A percentile compares a stretch with the other conserved stretches of the same genome.
Evolutionary conservation across 495 filamentous ascomycete species (phyloP).

Genomic region (Penicillium flavigenum): DNA sequence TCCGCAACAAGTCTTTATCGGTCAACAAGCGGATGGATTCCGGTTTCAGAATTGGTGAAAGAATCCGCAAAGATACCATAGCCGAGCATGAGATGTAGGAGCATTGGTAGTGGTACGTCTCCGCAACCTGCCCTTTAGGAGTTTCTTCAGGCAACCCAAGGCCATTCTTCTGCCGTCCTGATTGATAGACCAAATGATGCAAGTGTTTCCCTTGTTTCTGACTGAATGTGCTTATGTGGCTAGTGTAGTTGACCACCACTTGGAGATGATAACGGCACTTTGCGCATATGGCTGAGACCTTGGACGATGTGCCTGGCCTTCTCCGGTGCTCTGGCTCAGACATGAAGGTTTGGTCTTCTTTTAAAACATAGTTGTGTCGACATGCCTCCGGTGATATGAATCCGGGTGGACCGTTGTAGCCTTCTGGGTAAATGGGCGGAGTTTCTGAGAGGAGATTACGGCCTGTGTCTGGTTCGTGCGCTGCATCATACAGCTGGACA

Average conservation of each 20-base stretch:
- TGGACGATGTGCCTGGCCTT: constrained; percentile 42
- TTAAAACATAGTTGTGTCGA: constrained; percentile 55
- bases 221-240: constrained; percentile 18
- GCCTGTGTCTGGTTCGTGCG: constrained; percentile 42
- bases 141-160: constrained; percentile 27
- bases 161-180: constrained; percentile 34
- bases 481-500: constrained; percentile 56
- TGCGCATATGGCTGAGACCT: constrained; percentile 55
- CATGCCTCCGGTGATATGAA: constrained; percentile 49
- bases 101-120: constrained; percentile 58
- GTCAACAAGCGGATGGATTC: constrained; percentile 54
- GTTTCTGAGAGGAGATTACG: constrained; percentile 56
- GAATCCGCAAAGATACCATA: constrained; percentile 53
- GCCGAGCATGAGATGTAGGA: constrained; percentile 55
- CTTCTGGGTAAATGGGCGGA: constrained; percentile 44
- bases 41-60: constrained; percentile 51
- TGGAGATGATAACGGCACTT: constrained; percentile 58
- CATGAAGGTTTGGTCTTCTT: constrained; percentile 51
- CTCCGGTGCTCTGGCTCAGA: constrained; percentile 38
- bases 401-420: constrained; percentile 29
- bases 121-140: constrained; percentile 35
- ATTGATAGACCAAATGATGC: constrained; percentile 49
- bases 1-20: constrained; percentile 52
- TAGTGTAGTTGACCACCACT: constrained; percentile 45
- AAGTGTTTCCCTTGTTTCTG: constrained; percentile 34